phyloP scores from a whole-genome alignment of 106 monocot species.

The Dioscorea dumetorum region DNA sequence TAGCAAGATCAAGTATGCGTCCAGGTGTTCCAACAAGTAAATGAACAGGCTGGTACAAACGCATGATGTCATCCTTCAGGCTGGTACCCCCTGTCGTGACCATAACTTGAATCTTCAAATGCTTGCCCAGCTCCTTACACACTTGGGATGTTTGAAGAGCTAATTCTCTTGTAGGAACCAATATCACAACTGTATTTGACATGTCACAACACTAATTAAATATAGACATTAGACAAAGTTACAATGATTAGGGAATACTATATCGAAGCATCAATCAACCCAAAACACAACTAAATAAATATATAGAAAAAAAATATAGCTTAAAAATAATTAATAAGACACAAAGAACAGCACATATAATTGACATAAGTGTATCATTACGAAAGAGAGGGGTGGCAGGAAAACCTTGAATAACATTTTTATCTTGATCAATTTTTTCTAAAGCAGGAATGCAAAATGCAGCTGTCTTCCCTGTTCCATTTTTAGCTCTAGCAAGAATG shows the following conservation, averaged over 20 bases:
- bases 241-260: no score
- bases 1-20: conserved; percentile 50
- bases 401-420: conserved; percentile 48
- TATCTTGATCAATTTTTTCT: conserved; percentile 59
- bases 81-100: conserved; percentile 57
- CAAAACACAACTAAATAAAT: no score
- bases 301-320: no score
- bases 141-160: conserved; percentile 59
- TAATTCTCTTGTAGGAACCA: conserved; percentile 37
- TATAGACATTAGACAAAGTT: no score
- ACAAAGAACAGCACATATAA: no score
- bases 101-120: conserved; percentile 54
- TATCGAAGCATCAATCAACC: no score
- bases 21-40: conserved; percentile 50
- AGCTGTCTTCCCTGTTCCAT: conserved; percentile 53
- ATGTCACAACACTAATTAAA: no score
- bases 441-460: conserved; percentile 56
- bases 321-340: no score
- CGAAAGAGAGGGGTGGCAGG: neutral
- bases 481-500: conserved; percentile 60
- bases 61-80: conserved; percentile 60
- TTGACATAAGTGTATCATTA: neutral
- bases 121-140: conserved; percentile 49
- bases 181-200: conserved; percentile 28
- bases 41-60: conserved; percentile 51